Evolutionary conservation across 2,329 filamentous ascomycete species (phyloP).

Genomic region (Neofusicoccum umdonicola): DNA sequence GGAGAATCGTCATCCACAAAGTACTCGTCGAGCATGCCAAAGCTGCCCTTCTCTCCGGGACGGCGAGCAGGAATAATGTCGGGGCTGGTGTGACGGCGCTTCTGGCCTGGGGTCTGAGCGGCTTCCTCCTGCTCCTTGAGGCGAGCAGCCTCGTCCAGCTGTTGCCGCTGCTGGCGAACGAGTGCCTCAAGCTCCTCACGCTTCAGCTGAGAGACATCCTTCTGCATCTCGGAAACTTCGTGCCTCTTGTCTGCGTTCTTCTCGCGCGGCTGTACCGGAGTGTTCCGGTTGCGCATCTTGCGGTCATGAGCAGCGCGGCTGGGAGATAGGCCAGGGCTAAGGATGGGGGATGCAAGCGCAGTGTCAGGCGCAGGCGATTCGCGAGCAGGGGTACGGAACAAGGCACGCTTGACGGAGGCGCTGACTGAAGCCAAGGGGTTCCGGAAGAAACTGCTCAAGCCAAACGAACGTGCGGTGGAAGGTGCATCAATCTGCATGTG

Average conservation of each 20-base stretch:
- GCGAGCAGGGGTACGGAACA: not conserved
- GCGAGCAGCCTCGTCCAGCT: not conserved
- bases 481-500: not conserved
- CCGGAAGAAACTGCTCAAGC: not conserved
- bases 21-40: constrained; percentile 10
- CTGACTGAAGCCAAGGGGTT: too few relatives aligned
- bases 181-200: not conserved
- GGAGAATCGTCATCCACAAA: not conserved
- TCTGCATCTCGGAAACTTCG: not conserved
- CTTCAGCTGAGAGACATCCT: not conserved
- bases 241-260: constrained; percentile 11
- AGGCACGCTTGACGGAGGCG: too few relatives aligned
- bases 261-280: not conserved
- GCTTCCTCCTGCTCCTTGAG: not conserved
- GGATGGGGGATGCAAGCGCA: not conserved
- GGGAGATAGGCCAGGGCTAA: not conserved
- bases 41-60: constrained; percentile 12
- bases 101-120: not conserved
- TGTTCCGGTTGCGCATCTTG: not conserved
- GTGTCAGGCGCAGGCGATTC: not conserved
- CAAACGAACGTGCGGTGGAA: not conserved
- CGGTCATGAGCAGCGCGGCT: not conserved
- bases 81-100: not conserved
- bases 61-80: constrained; percentile 7
- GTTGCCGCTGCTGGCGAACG: not conserved